These are phyloP conservation scores for Kluyveromyces nonfermentans DNA, from an alignment of 805 yeast genomes.

Conservation along the genomic window DNA sequence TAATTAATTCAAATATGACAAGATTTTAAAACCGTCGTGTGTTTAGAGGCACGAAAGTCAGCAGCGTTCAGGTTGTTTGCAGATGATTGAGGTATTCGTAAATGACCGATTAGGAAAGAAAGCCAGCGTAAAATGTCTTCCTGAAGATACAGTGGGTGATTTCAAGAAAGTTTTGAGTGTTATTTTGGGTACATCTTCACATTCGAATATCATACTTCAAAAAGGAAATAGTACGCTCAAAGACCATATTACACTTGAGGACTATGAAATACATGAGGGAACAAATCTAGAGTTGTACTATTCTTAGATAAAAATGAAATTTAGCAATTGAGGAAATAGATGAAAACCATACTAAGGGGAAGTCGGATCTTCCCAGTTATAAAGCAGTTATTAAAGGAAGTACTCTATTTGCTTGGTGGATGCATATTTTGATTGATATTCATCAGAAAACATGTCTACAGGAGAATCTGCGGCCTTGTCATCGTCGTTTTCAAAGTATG, in stretches of 20 bases:
- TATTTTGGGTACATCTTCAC: slow-evolving; percentile 70
- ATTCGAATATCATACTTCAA: slow-evolving; percentile 56
- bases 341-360: slow-evolving; percentile 15
- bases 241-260: slow-evolving; percentile 87
- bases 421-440: slow-evolving; percentile 28
- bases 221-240: slow-evolving; percentile 80
- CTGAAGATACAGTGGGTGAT: slow-evolving; percentile 80
- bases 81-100: slow-evolving; percentile 64
- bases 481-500: slow-evolving; percentile 14
- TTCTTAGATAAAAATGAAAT: slow-evolving; percentile 32
- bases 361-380: too few relatives aligned
- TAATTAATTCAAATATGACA: too few relatives aligned
- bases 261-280: slow-evolving; percentile 88
- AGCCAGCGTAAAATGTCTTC: slow-evolving; percentile 78
- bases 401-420: slow-evolving; percentile 27
- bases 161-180: slow-evolving; percentile 75
- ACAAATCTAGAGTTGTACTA: slow-evolving; percentile 79
- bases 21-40: too few relatives aligned
- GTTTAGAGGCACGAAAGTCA: background rate
- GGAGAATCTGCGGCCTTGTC: slow-evolving; percentile 8
- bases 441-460: slow-evolving; percentile 26
- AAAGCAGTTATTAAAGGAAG: slow-evolving; percentile 22
- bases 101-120: slow-evolving; percentile 81
- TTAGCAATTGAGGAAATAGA: slow-evolving; percentile 19
- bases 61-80: background rate